Conservation (phyloP, 139 green algal species). For the Closterium sp. region DNA sequence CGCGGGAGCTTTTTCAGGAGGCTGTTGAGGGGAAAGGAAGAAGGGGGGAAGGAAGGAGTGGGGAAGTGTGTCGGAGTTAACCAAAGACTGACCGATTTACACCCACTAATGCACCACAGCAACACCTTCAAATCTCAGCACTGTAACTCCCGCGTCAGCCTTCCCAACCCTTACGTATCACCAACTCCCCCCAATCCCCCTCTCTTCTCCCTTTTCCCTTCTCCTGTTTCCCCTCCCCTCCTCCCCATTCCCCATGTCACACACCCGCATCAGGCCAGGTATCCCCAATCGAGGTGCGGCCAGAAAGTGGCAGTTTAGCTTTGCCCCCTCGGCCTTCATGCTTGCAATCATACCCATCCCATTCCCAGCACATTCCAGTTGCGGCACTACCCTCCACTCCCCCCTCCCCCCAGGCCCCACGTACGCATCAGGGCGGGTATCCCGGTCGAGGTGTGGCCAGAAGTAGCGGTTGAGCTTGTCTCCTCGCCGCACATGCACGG, state of each 20-base stretch:
- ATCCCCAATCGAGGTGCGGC: not conserved
- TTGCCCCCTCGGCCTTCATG: too few relatives aligned
- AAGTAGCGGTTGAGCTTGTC: not conserved
- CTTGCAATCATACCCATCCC: too few relatives aligned
- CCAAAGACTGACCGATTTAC: too few relatives aligned
- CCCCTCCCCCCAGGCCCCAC: not conserved
- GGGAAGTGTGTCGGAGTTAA: not conserved
- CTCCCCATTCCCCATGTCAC: not conserved
- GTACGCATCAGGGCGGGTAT: not conserved
- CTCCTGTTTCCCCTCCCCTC: not conserved
- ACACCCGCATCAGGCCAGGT: not conserved
- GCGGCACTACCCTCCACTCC: too few relatives aligned
- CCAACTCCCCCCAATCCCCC: not conserved
- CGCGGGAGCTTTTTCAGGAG: not conserved
- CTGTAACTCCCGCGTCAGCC: too few relatives aligned
- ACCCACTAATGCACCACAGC: not conserved
- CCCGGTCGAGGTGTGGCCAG: slow-evolving; percentile 4
- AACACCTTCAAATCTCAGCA: too few relatives aligned
- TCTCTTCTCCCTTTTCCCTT: not conserved
- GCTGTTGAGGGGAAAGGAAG: not conserved
- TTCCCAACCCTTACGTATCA: not conserved
- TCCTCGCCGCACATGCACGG: not conserved
- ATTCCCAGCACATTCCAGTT: too few relatives aligned
- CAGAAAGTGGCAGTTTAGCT: not conserved
- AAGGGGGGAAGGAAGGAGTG: not conserved